phyloP scores from a whole-genome alignment of 345 rosid species.

The Nasturtium officinale region DNA sequence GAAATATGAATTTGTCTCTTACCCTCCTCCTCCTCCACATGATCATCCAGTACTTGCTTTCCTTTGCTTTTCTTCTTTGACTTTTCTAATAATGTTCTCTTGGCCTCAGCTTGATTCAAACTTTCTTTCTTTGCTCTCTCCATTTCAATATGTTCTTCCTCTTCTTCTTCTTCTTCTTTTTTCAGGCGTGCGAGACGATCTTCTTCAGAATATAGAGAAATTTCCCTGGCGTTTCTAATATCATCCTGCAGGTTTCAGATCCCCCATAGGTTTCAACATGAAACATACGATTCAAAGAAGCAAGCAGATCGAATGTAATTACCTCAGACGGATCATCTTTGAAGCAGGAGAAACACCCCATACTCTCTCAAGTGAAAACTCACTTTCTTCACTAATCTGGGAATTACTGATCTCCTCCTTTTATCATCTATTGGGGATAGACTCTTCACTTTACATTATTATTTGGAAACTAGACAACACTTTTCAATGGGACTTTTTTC shows the following conservation, averaged over 20 bases:
- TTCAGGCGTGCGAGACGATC: not conserved
- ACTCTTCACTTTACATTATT: not conserved
- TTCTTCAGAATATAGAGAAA: conserved; percentile 16
- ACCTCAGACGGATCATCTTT: conserved; percentile 28
- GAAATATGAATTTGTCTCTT: not conserved
- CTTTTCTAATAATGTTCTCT: conserved; percentile 5
- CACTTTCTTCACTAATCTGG: not conserved
- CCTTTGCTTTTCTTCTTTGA: not conserved
- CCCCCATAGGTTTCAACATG: not conserved
- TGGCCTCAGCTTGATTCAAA: not conserved
- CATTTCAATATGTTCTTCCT: not conserved
- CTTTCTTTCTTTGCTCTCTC: conserved; percentile 7
- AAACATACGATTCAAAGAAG: not conserved
- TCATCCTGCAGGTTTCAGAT: conserved; percentile 25
- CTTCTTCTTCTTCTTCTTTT: no score
- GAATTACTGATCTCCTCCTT: no score
- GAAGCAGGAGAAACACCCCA: conserved; percentile 22
- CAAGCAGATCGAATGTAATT: not conserved
- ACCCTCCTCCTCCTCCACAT: conserved; percentile 26
- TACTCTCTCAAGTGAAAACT: conserved; percentile 23
- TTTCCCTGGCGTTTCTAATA: not conserved
- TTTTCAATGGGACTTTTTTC: not conserved
- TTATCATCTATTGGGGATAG: no score
- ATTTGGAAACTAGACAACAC: not conserved
- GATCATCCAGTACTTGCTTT: not conserved